These are phyloP conservation scores for Plasmodium gonderi DNA, from an alignment of 169 alveolate species.

Conservation along the genomic window DNA sequence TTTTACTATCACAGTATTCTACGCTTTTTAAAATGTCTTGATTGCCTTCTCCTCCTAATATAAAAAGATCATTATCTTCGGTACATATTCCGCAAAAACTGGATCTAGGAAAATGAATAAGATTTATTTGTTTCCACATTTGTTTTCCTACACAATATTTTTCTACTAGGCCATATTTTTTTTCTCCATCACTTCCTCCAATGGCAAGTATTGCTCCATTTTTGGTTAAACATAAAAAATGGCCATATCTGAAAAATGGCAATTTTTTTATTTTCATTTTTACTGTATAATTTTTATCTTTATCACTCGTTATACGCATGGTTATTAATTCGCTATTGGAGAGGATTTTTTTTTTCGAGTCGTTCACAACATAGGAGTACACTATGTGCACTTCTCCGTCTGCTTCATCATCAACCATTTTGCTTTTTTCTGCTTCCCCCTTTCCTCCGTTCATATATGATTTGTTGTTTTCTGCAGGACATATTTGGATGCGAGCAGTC, in stretches of 20 bases:
- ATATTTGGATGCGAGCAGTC: neutral
- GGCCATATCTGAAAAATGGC: conserved; percentile 65
- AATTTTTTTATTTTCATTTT: conserved; percentile 50
- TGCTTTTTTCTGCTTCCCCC: neutral
- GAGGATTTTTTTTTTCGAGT: conserved; percentile 26
- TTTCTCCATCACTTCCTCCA: conserved; percentile 70
- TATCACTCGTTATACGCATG: conserved; percentile 20
- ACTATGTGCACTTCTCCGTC: conserved; percentile 26
- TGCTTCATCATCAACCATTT: neutral
- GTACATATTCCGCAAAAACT: conserved; percentile 74
- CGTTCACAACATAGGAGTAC: conserved; percentile 39
- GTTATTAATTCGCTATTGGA: conserved; percentile 65
- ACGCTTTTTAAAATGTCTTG: conserved; percentile 68
- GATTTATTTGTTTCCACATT: conserved; percentile 71
- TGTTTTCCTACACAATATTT: conserved; percentile 38
- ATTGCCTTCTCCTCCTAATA: conserved; percentile 75
- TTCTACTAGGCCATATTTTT: conserved; percentile 61
- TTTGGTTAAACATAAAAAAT: conserved; percentile 68
- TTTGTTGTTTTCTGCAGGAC: conserved; percentile 1
- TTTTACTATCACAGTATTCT: conserved; percentile 67
- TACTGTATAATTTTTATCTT: conserved; percentile 21
- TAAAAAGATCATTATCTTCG: conserved; percentile 43
- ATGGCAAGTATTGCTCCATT: conserved; percentile 60
- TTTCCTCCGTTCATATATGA: conserved; percentile 6
- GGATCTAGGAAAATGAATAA: conserved; percentile 74